phyloP scores from a whole-genome alignment of 495 filamentous ascomycete genomes.

The Geopyxis carbonaria region DNA sequence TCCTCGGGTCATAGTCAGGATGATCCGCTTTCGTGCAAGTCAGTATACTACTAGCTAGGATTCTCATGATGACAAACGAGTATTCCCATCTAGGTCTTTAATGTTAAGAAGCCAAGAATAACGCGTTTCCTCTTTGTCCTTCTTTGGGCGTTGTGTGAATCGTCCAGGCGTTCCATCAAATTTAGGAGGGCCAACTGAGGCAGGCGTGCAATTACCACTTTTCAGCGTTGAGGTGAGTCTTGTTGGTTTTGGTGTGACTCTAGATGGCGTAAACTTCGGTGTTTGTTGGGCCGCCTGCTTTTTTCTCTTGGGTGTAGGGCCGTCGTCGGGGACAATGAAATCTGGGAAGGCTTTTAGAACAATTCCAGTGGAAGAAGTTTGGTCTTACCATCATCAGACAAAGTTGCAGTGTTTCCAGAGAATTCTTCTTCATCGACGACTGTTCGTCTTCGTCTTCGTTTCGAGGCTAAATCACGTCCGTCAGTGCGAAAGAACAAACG shows the following conservation, averaged over 20 bases:
- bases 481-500: too few species aligned
- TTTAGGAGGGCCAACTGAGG: conserved; percentile 25
- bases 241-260: conserved; percentile 41
- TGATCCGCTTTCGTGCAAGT: too few species aligned
- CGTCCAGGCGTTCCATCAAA: conserved; percentile 18
- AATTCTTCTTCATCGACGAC: conserved; percentile 46
- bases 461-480: too few species aligned
- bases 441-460: conserved; percentile 17
- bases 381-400: conserved; percentile 30
- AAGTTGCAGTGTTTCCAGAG: background rate
- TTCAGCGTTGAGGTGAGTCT: conserved; percentile 39
- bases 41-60: background rate
- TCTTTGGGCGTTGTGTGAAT: conserved; percentile 35
- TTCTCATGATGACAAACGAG: conserved; percentile 24
- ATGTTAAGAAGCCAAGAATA: conserved; percentile 81
- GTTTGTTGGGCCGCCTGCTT: background rate
- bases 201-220: conserved; percentile 79
- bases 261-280: conserved; percentile 38
- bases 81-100: conserved; percentile 63
- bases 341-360: conserved; percentile 60
- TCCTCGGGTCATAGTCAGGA: conserved; percentile 82
- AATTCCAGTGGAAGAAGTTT: conserved; percentile 40
- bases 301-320: conserved; percentile 30
- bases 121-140: conserved; percentile 62
- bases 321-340: conserved; percentile 27